Base-by-base conservation (phyloP, 148 eudicot species). In the Camellia granthamiana region DNA sequence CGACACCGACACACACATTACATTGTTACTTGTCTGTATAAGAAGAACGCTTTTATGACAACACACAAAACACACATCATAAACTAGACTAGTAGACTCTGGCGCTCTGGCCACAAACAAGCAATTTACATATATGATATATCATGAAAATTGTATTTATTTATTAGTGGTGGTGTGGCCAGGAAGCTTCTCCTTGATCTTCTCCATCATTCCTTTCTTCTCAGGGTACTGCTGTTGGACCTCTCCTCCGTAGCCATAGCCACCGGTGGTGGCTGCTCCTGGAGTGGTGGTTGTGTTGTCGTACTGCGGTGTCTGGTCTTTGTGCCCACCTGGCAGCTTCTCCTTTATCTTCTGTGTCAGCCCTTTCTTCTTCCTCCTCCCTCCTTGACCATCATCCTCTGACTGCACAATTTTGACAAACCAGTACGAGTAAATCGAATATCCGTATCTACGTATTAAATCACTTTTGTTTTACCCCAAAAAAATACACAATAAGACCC, bases 191-290 rank as follows among this genome's bases (percentile, higher is more conserved):
- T 93, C 97, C 86, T 91, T 93, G 71, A 93, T 91, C 90, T 93
- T 93, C 5, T 93, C 97, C 89, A 90, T 87, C 6, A 93, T 71
- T 12, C 97, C 94, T 86, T 91, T 93, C 91, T 92, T 92, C 90
- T 90, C 92, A 0, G 38, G 38, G 38, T 30, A 30, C 38, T 30
- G 38, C 38, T 30, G 38, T 30, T 73, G 79, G 51, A 11, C 73
- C 75, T 67, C 81, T 43, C 21, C 56, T 19, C 62, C n/a, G 3
- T 10, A 62, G 38, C 79, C 81, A 74, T 41, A 77, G 42, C 7
- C 44, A 23, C 73, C 85, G 38, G 38, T 30, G 38, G 38, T 30
- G 38, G 38, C 38, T 77, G 23, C 70, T 47, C 88, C 84, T 3
- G 79, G 60, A 51, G 69, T 11, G 43, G 83, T 52, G 3, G 84